Evolutionary conservation across 2,329 filamentous ascomycete species (phyloP), one percentile per base, ranked within the genome.

Genomic region (Cordyceps javanica): DNA sequence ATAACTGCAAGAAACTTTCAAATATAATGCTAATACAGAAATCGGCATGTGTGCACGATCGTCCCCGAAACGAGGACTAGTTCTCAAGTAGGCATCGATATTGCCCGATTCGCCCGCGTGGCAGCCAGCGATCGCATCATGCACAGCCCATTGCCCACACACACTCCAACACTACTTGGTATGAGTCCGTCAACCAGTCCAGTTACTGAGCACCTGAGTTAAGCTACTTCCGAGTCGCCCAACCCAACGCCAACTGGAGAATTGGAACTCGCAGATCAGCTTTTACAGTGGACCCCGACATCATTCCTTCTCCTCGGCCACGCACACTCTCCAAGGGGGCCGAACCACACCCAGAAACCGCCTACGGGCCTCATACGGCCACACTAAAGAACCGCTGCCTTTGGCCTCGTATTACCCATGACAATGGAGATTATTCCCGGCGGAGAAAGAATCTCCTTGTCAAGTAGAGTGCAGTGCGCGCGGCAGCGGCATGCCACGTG

Each of bases 111-210:
- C 14, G 39, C 34, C 23, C 49, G 36, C 49, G 49, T 30, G 49
- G 49, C 49, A 41, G 49, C 49, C 34, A 52, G 34, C 49, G 49
- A 30, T 52, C 49, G 11, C 25, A 52, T 41, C 49, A 39, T 52
- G 49, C 49, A 52, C 32, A 51, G 36, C 14, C 32, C n/a, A 19
- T 41, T 13, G n/a, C 25, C 36, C 49, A 52, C 36, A 21, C 49
- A 26, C 34, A 30, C 44, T 2, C 8, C 32, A 39, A 13, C 32
- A 3, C 25, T n/a, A n/a, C n/a, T n/a, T n/a, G n/a, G n/a, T n/a
- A n/a, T n/a, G 23, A 25, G 25, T 25, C 14, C 10, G n/a, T n/a
- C 14, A 30, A 25, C 26, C 2, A 46, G 16, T 38, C n/a, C n/a
- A n/a, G n/a, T n/a, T n/a, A n/a, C n/a, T n/a, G n/a, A n/a, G n/a